Evolutionary conservation across 495 filamentous ascomycete species (phyloP).

Genomic region (Neurospora africana): DNA sequence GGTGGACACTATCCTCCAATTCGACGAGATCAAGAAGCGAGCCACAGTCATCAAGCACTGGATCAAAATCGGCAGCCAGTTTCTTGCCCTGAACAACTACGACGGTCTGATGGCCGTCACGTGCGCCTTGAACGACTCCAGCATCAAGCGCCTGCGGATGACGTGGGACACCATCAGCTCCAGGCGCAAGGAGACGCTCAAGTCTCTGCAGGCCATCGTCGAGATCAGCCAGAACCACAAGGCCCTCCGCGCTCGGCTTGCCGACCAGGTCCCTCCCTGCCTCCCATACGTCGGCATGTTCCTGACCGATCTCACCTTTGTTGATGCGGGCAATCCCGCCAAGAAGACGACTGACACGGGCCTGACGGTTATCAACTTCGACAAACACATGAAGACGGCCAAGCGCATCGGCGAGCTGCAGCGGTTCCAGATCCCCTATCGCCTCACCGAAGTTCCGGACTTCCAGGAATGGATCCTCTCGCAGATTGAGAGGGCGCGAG

Average conservation of each 20-base stretch:
- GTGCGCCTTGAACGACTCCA: constrained; percentile 82
- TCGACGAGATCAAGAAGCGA: constrained; percentile 82
- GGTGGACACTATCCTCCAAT: constrained; percentile 83
- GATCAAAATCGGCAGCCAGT: constrained; percentile 89
- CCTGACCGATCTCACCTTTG: constrained; percentile 76
- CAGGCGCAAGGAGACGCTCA: constrained; percentile 73
- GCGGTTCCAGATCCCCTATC: constrained; percentile 93
- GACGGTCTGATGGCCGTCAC: constrained; percentile 95
- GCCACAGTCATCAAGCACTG: constrained; percentile 92
- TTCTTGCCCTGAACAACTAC: constrained; percentile 87
- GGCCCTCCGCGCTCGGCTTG: constrained; percentile 76
- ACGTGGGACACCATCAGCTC: constrained; percentile 88
- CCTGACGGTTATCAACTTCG: constrained; percentile 87
- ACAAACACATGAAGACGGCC: constrained; percentile 91
- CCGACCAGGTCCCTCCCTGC: constrained; percentile 83
- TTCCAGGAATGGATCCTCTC: constrained; percentile 89
- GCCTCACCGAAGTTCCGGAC: constrained; percentile 72
- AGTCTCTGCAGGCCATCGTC: constrained; percentile 67
- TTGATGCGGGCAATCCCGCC: constrained; percentile 87
- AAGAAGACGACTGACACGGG: constrained; percentile 42
- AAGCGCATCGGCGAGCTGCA: constrained; percentile 93
- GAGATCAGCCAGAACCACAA: constrained; percentile 87
- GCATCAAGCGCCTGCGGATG: constrained; percentile 79
- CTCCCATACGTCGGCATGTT: constrained; percentile 96
- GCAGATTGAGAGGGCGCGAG: constrained; percentile 71